Conservation (phyloP, 2,329 filamentous ascomycete species). For the Cladosporium sp. region DNA sequence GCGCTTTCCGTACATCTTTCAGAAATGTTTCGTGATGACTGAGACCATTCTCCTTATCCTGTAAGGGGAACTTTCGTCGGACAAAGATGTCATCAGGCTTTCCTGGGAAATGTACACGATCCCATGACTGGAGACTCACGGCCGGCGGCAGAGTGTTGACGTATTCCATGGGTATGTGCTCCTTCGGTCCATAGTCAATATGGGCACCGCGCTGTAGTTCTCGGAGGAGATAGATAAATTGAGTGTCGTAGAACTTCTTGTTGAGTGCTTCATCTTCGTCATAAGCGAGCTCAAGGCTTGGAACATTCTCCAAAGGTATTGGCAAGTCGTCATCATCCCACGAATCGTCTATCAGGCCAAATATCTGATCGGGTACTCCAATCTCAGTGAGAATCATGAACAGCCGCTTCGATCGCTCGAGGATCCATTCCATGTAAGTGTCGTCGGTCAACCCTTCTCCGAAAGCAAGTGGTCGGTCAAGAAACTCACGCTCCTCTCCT, state of each 20-base stretch:
- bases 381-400: slow-evolving; percentile 70
- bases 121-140: slow-evolving; percentile 46
- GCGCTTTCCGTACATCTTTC: slow-evolving; percentile 57
- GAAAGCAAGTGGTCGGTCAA: slow-evolving; percentile 62
- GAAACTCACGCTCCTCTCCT: slow-evolving; percentile 57
- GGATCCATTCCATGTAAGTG: slow-evolving; percentile 76
- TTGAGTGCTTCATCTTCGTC: slow-evolving; percentile 60
- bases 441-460: slow-evolving; percentile 66
- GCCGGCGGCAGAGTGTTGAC: slow-evolving; percentile 56
- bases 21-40: slow-evolving; percentile 49
- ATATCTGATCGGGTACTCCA: slow-evolving; percentile 68
- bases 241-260: slow-evolving; percentile 64
- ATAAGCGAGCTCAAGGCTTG: slow-evolving; percentile 58
- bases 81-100: slow-evolving; percentile 51
- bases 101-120: slow-evolving; percentile 62
- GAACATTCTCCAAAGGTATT: slow-evolving; percentile 61
- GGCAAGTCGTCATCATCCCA: slow-evolving; percentile 76
- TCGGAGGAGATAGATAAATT: slow-evolving; percentile 67
- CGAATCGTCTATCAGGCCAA: slow-evolving; percentile 68
- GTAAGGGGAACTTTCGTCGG: slow-evolving; percentile 30
- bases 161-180: slow-evolving; percentile 66
- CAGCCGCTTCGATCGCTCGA: slow-evolving; percentile 62
- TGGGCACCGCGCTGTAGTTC: slow-evolving; percentile 59
- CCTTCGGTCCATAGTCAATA: slow-evolving; percentile 60
- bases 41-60: slow-evolving; percentile 24